Conservation (phyloP, 371 early-diverging fungal species). For the Mortierella sp. region DNA sequence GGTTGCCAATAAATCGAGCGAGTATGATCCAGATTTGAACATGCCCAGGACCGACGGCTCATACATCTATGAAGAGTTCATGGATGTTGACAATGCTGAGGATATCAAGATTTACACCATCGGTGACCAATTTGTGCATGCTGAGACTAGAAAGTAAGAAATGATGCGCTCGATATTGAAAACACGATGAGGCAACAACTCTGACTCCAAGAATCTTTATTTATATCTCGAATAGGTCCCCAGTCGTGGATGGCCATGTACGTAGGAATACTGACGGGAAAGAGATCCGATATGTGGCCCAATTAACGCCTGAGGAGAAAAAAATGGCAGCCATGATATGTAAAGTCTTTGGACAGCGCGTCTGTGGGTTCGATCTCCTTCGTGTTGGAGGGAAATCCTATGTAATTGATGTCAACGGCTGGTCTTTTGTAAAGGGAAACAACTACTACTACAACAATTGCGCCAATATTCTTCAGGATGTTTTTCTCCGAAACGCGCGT, state of each 20-base stretch:
- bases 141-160: conserved; percentile 96
- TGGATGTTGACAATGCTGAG: conserved; percentile 93
- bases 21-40: conserved; percentile 81
- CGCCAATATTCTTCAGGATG: conserved; percentile 78
- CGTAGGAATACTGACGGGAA: conserved; percentile 97
- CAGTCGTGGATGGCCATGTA: conserved; percentile 98
- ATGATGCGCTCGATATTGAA: neutral
- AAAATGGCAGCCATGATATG: conserved; percentile 87
- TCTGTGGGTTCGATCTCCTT: conserved; percentile 97
- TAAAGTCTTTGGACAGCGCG: conserved; percentile 81
- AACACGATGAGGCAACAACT: neutral
- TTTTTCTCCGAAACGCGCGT: conserved; percentile 73
- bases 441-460: conserved; percentile 94
- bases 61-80: conserved; percentile 96
- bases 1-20: conserved; percentile 96
- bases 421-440: conserved; percentile 99
- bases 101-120: conserved; percentile 99
- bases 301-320: conserved; percentile 85
- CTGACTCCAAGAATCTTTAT: neutral
- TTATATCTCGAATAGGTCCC: conserved; percentile 73
- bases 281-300: conserved; percentile 94
- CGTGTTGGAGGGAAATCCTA: conserved; percentile 88
- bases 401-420: conserved; percentile 99
- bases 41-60: conserved; percentile 83
- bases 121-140: conserved; percentile 91